Conservation (phyloP, 1,284 basidiomycete species). For the Pseudozyma tsukubaensis region DNA sequence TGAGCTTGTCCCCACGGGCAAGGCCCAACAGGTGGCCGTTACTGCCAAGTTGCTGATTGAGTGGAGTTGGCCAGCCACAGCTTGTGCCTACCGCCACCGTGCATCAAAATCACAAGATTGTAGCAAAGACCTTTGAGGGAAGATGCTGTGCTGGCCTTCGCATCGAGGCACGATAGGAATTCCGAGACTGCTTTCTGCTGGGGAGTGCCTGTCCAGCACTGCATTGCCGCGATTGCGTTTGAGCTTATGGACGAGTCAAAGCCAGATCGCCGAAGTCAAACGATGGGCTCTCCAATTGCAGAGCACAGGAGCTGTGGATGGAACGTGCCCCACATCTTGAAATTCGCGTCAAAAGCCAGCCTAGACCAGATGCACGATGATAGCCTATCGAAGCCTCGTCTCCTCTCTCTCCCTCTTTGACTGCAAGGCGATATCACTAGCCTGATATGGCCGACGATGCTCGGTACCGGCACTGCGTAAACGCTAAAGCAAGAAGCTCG, state of each 20-base stretch:
- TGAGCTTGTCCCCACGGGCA: conserved; percentile 1
- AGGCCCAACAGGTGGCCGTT: neutral
- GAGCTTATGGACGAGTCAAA: conserved; percentile 9
- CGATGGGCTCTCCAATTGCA: neutral
- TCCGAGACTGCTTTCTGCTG: neutral
- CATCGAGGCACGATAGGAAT: conserved; percentile 10
- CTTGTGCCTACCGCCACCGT: no score
- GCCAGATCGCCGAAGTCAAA: conserved; percentile 15
- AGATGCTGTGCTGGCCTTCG: neutral
- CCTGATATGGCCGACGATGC: neutral
- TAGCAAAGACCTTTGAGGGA: neutral
- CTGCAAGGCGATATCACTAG: conserved; percentile 8
- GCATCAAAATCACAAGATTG: no score
- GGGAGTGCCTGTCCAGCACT: conserved; percentile 4
- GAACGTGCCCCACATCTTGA: neutral
- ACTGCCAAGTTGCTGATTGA: no score
- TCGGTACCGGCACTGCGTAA: neutral
- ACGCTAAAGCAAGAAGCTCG: neutral
- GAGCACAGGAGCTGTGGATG: no score
- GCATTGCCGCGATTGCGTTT: conserved; percentile 8
- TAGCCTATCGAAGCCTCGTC: conserved; percentile 36
- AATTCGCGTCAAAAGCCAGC: neutral
- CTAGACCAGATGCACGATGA: conserved; percentile 12
- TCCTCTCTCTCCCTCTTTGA: conserved; percentile 10
- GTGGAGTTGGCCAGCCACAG: neutral